phyloP scores from a whole-genome alignment of 345 rosid genomes.

The Erodium maritimum region DNA sequence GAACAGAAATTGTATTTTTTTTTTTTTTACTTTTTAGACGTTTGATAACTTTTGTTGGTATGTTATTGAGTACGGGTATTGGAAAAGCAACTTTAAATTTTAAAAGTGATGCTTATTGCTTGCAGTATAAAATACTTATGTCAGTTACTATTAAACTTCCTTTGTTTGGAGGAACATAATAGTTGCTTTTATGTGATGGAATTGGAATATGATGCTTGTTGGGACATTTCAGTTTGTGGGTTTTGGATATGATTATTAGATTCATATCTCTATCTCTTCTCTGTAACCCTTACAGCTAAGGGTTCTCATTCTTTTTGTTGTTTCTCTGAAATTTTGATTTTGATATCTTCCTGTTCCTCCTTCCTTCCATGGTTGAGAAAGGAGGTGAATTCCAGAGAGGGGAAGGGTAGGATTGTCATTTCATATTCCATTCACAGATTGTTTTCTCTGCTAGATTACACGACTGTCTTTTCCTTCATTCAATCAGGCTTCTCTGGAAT shows the following conservation, averaged over 20 bases:
- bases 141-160: background rate
- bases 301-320: background rate
- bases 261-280: background rate
- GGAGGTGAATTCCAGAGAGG: no score
- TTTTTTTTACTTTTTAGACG: no score
- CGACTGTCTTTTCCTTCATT: background rate
- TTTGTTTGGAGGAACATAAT: no score
- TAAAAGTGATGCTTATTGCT: background rate
- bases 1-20: no score
- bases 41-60: background rate
- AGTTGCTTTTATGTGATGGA: background rate
- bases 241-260: background rate
- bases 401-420: background rate
- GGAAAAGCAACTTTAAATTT: background rate
- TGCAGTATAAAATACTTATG: background rate
- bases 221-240: background rate
- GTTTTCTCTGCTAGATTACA: background rate
- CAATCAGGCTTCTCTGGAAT: background rate
- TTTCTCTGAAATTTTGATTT: background rate
- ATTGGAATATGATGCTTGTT: background rate
- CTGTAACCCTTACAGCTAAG: background rate
- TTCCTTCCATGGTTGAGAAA: no score
- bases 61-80: background rate
- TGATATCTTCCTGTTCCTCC: background rate
- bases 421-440: background rate